Percentiles rank a stretch among this genome's conserved stretches.
phyloP scores from a whole-genome alignment of 2,329 filamentous ascomycete genomes.

The Aspergillus ochraceus region DNA sequence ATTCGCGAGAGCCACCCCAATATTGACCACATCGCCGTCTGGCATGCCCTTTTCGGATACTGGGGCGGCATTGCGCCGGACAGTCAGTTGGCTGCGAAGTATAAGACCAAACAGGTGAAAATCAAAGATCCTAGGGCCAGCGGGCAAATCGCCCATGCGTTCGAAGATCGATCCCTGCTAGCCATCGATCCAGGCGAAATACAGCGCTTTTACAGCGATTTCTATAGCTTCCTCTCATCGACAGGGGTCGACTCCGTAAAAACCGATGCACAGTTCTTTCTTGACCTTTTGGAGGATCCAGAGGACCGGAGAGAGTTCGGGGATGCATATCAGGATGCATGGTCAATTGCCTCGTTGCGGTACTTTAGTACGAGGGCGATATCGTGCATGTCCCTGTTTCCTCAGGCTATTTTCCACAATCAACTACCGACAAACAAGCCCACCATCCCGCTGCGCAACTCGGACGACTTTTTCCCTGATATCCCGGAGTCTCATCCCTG shows the following conservation, averaged over 20 bases:
- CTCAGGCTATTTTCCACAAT: slow-evolving; percentile 80
- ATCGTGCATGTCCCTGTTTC: slow-evolving; percentile 92
- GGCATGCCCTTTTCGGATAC: slow-evolving; percentile 86
- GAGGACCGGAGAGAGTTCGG: slow-evolving; percentile 70
- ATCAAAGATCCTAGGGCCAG: slow-evolving; percentile 57
- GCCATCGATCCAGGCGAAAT: slow-evolving; percentile 75
- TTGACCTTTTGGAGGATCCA: slow-evolving; percentile 72
- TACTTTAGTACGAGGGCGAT: slow-evolving; percentile 78
- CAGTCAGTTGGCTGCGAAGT: slow-evolving; percentile 72
- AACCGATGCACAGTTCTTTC: slow-evolving; percentile 87
- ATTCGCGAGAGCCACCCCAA: slow-evolving; percentile 70
- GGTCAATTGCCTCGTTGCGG: slow-evolving; percentile 73
- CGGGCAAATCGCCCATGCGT: slow-evolving; percentile 34
- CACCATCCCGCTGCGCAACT: slow-evolving; percentile 76
- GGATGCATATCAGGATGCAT: slow-evolving; percentile 78
- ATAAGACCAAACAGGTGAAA: slow-evolving; percentile 67
- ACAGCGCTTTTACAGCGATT: slow-evolving; percentile 79
- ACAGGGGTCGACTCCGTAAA: slow-evolving; percentile 85
- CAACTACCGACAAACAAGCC: slow-evolving; percentile 77
- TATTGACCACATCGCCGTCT: slow-evolving; percentile 84
- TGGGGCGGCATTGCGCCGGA: slow-evolving; percentile 84
- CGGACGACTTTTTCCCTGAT: slow-evolving; percentile 85
- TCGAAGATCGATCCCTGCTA: slow-evolving; percentile 58
- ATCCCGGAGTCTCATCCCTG: slow-evolving; percentile 80
- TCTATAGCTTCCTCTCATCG: slow-evolving; percentile 76